Percentiles rank a stretch among this genome's conserved stretches.
These are phyloP conservation scores for Acidiella bohemica DNA, from an alignment of 495 filamentous ascomycete species.

Conservation along the genomic window DNA sequence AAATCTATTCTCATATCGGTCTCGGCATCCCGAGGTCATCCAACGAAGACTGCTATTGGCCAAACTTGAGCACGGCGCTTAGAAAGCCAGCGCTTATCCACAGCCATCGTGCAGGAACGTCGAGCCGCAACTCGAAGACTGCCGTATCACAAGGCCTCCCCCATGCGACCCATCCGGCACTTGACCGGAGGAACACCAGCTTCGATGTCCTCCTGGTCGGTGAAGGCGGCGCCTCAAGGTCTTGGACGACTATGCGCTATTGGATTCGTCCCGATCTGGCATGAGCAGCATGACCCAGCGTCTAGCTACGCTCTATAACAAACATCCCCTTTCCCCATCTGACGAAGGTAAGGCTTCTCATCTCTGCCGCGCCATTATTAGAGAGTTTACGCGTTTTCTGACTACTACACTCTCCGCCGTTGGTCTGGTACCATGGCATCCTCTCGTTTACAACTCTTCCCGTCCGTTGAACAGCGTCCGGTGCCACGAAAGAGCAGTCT, in stretches of 20 bases:
- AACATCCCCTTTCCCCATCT: no score
- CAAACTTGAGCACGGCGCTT: not conserved
- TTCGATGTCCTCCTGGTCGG: not conserved
- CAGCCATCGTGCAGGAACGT: no score
- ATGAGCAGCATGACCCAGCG: no score
- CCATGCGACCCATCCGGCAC: not conserved
- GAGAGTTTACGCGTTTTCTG: no score
- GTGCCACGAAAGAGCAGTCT: slow-evolving; percentile 12
- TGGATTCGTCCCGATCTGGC: no score
- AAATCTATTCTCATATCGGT: no score
- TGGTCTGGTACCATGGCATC: slow-evolving; percentile 15
- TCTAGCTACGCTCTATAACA: no score
- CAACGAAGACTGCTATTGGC: not conserved
- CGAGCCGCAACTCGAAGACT: no score
- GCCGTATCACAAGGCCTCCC: no score
- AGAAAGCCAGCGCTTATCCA: slow-evolving; percentile 11
- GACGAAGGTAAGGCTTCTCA: no score
- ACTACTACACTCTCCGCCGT: slow-evolving; percentile 1
- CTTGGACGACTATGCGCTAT: slow-evolving; percentile 9
- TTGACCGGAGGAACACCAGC: not conserved
- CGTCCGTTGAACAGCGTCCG: not conserved
- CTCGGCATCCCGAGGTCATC: no score
- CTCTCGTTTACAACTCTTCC: slow-evolving; percentile 11
- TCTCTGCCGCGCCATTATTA: no score
- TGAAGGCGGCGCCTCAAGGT: slow-evolving; percentile 8